Conservation (phyloP, 169 alveolate species). For the Babesia divergens region DNA sequence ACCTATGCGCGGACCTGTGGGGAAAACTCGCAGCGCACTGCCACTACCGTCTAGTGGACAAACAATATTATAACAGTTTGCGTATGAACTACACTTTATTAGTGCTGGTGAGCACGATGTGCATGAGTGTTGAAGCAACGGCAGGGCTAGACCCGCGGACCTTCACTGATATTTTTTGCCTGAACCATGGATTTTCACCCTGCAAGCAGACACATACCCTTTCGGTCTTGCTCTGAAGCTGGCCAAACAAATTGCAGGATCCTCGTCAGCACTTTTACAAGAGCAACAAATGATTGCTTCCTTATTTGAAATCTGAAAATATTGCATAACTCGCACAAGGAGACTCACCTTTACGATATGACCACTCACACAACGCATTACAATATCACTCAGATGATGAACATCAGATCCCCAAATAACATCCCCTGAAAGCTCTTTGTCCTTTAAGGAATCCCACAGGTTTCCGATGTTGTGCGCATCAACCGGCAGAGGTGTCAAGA, state of each 20-base stretch:
- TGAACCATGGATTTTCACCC: too few relatives aligned
- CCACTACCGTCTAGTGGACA: too few relatives aligned
- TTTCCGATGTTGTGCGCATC: slow-evolving; percentile 4
- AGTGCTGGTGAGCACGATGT: too few relatives aligned
- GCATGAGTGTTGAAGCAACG: too few relatives aligned
- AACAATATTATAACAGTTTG: too few relatives aligned
- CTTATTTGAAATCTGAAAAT: not conserved
- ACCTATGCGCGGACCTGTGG: too few relatives aligned
- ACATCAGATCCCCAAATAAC: not conserved
- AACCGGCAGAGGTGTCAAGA: slow-evolving; percentile 22
- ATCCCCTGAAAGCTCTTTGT: not conserved
- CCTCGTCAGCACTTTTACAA: not conserved
- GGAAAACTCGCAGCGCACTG: too few relatives aligned
- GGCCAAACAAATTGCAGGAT: too few relatives aligned
- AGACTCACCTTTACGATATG: not conserved
- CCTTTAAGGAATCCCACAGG: slow-evolving; percentile 10
- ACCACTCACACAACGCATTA: not conserved
- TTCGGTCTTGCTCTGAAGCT: too few relatives aligned
- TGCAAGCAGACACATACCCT: too few relatives aligned
- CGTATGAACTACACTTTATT: too few relatives aligned
- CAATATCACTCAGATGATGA: not conserved
- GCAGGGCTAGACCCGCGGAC: not conserved
- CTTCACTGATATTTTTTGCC: too few relatives aligned
- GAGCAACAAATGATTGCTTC: not conserved
- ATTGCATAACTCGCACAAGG: not conserved